phyloP scores from a whole-genome alignment of 2,329 filamentous ascomycete genomes.

The Alternaria metachromatica region DNA sequence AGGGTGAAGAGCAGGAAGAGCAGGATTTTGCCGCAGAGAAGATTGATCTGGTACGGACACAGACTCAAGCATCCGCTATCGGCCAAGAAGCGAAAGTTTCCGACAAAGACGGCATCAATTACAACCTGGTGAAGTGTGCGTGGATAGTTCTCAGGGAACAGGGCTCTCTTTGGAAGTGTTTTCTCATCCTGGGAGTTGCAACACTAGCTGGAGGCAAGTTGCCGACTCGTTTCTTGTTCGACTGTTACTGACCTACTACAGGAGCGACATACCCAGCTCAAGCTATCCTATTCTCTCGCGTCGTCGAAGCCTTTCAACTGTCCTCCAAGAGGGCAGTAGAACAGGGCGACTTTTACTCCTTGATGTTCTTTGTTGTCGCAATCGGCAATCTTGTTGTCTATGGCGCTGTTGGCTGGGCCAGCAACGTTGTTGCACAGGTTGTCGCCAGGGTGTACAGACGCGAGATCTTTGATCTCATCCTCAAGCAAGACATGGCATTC shows the following conservation, averaged over 20 bases:
- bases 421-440: constrained; percentile 54
- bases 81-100: constrained; percentile 27
- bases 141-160: constrained; percentile 40
- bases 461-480: constrained; percentile 80
- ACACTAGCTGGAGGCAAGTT: constrained; percentile 40
- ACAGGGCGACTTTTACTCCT: constrained; percentile 58
- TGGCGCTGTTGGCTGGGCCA: constrained; percentile 54
- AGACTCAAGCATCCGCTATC: constrained; percentile 35
- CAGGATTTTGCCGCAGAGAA: constrained; percentile 27
- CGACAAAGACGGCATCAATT: constrained; percentile 35
- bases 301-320: constrained; percentile 58
- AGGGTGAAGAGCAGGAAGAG: constrained; percentile 22
- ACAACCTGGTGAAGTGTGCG: constrained; percentile 36
- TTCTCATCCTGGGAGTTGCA: constrained; percentile 35
- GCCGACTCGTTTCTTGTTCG: background rate
- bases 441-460: constrained; percentile 43
- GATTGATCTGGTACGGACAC: constrained; percentile 32
- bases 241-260: constrained; percentile 15
- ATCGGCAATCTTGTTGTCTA: constrained; percentile 56
- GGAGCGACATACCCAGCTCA: constrained; percentile 57
- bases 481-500: constrained; percentile 90
- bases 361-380: constrained; percentile 65
- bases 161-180: constrained; percentile 48
- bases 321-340: constrained; percentile 47
- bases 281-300: constrained; percentile 58